Conservation (phyloP, 306 rosid genomes). For the Corylus heterophylla region DNA sequence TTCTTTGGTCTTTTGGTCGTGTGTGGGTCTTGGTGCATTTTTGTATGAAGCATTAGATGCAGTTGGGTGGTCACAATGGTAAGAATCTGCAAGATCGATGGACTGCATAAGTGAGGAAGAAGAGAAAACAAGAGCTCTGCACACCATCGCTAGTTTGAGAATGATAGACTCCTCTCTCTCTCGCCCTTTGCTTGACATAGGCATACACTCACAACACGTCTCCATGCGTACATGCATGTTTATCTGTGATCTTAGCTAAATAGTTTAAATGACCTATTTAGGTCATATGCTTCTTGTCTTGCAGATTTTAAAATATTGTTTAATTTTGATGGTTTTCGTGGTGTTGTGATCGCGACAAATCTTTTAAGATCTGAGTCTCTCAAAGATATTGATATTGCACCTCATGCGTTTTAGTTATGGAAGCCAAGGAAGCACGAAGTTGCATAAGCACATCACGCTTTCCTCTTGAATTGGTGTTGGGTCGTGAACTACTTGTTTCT, state of each 20-base stretch:
- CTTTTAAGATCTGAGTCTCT: conserved; percentile 69
- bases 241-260: conserved; percentile 1
- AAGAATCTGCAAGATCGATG: neutral
- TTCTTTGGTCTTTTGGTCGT: neutral
- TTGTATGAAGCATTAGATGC: neutral
- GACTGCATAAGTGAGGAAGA: neutral
- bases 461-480: conserved; percentile 73
- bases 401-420: conserved; percentile 93
- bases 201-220: neutral
- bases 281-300: conserved; percentile 16
- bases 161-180: neutral
- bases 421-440: conserved; percentile 95
- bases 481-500: conserved; percentile 75
- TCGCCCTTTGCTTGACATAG: neutral
- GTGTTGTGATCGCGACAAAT: conserved; percentile 76
- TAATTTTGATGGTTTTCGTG: conserved; percentile 37
- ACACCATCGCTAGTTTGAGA: neutral
- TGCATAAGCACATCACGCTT: conserved; percentile 82
- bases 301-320: conserved; percentile 1
- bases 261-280: neutral
- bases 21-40: neutral
- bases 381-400: conserved; percentile 91
- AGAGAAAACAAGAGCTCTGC: neutral
- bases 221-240: neutral
- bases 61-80: neutral